Percentiles rank a stretch among this genome's conserved stretches.
phyloP scores from a whole-genome alignment of 2,329 filamentous ascomycete genomes.

The Scolecobasidium constrictum region DNA sequence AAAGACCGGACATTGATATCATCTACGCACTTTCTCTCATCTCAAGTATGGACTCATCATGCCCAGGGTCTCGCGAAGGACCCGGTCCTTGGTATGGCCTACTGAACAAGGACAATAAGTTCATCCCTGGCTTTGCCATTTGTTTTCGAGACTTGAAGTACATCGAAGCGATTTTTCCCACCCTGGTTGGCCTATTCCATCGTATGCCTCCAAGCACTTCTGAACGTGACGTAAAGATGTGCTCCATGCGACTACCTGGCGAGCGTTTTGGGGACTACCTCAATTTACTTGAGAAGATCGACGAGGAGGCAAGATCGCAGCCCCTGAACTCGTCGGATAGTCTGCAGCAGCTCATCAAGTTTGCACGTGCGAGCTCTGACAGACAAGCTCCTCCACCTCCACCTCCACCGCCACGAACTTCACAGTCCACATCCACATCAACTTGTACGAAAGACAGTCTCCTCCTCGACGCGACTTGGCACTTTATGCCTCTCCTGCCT shows the following conservation, averaged over 20 bases:
- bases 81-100: constrained; percentile 66
- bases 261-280: constrained; percentile 47
- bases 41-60: constrained; percentile 40
- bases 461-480: constrained; percentile 57
- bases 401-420: too few species aligned
- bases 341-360: constrained; percentile 46
- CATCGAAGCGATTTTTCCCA: constrained; percentile 63
- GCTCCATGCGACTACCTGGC: constrained; percentile 56
- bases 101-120: constrained; percentile 49
- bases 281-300: constrained; percentile 43
- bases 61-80: constrained; percentile 48
- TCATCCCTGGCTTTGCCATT: constrained; percentile 58
- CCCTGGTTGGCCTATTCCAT: constrained; percentile 55
- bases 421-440: too few species aligned
- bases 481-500: constrained; percentile 63
- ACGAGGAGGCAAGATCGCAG: constrained; percentile 29
- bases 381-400: too few species aligned
- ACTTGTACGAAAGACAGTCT: constrained; percentile 58
- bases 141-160: constrained; percentile 65
- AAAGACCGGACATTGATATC: constrained; percentile 53
- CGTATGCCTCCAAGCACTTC: constrained; percentile 23
- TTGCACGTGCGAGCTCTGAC: not conserved
- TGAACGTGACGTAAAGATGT: constrained; percentile 36
- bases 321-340: constrained; percentile 32
- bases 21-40: constrained; percentile 60